Percentiles rank a stretch among this genome's conserved stretches.
Conservation (phyloP, 2,329 filamentous ascomycete genomes). For the Aspergillus fischeri region DNA sequence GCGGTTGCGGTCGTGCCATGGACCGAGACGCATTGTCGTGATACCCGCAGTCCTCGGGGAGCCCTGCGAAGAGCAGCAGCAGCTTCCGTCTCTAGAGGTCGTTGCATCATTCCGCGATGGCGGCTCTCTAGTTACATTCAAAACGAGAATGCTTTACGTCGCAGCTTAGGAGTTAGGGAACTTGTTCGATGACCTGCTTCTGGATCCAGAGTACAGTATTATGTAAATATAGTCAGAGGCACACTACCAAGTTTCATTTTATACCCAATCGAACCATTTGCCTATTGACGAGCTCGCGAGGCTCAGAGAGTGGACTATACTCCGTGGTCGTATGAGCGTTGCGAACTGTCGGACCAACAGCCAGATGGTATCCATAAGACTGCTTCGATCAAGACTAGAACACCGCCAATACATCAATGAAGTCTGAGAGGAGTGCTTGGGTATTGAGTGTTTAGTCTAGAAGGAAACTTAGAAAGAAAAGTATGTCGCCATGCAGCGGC, state of each 20-base stretch:
- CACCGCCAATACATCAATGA: no score
- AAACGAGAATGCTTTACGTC: background rate
- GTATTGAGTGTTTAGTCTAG: background rate
- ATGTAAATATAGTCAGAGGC: background rate
- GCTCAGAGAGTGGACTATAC: no score
- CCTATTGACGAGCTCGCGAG: background rate
- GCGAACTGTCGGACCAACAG: no score
- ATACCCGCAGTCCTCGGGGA: background rate
- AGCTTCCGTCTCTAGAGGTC: background rate
- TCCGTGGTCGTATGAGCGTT: no score
- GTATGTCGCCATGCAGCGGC: background rate
- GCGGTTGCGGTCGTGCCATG: background rate
- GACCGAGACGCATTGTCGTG: background rate
- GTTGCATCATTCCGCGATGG: background rate
- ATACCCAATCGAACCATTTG: conserved; percentile 14
- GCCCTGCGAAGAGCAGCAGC: background rate
- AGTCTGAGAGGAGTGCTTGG: background rate
- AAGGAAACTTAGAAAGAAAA: background rate
- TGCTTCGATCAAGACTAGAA: no score
- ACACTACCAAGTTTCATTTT: background rate
- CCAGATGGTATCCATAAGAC: no score
- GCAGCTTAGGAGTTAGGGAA: background rate
- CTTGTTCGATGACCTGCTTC: background rate
- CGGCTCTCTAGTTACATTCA: background rate
- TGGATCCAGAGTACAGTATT: background rate